Percentiles rank a stretch among this genome's conserved stretches.
phyloP scores from a whole-genome alignment of 192 early-diverging fungal genomes.

The Coemansia sp. region DNA sequence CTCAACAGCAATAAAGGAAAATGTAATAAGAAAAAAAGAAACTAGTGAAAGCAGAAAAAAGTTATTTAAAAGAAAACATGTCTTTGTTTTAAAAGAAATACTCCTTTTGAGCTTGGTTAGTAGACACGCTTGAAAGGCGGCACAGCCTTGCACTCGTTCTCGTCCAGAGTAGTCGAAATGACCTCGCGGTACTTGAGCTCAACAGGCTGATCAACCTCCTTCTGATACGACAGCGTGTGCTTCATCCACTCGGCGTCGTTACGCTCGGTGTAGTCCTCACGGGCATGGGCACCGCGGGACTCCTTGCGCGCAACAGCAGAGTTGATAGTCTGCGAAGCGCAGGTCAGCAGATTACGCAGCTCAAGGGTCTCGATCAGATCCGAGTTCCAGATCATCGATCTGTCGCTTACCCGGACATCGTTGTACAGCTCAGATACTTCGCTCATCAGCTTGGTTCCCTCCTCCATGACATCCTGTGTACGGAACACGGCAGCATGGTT shows the following conservation, averaged over 20 bases:
- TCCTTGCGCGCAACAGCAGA: constrained; percentile 92
- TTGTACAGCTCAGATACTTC: constrained; percentile 75
- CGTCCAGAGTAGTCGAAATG: constrained; percentile 80
- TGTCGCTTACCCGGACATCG: constrained; percentile 87
- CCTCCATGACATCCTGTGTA: constrained; percentile 82
- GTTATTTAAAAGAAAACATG: constrained; percentile 4
- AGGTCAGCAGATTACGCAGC: constrained; percentile 95
- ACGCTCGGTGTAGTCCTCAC: constrained; percentile 89
- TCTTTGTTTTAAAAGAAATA: background rate
- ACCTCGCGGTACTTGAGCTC: constrained; percentile 85
- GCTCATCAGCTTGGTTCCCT: constrained; percentile 86
- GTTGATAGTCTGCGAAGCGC: constrained; percentile 90
- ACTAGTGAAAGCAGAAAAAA: background rate
- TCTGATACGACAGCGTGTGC: constrained; percentile 95
- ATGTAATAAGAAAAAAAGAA: background rate
- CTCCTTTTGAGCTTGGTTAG: constrained; percentile 43
- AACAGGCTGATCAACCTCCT: constrained; percentile 73
- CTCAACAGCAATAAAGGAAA: background rate
- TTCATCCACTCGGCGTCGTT: constrained; percentile 97
- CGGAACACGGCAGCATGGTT: constrained; percentile 96
- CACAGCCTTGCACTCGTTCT: constrained; percentile 89
- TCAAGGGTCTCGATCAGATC: constrained; percentile 96
- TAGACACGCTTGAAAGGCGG: constrained; percentile 86
- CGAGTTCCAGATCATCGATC: constrained; percentile 97
- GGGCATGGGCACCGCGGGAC: constrained; percentile 96